These are phyloP conservation scores for Buxus sempervirens DNA, from an alignment of 164 flowering plant genomes.

Conservation along the genomic window DNA sequence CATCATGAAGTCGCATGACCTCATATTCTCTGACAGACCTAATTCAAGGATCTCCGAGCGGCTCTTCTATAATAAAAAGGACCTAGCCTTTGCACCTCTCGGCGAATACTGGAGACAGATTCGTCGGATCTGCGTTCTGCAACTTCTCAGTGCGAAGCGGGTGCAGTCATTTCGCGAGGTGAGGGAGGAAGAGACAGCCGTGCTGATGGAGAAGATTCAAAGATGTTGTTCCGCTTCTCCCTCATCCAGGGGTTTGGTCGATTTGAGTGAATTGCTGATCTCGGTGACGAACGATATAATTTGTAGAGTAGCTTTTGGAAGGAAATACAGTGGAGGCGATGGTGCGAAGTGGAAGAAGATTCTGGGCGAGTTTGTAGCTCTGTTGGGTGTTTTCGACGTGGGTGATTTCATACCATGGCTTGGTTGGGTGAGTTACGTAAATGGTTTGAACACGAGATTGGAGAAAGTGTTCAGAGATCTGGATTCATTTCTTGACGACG, in stretches of 20 bases:
- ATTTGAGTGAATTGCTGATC: slow-evolving; percentile 9
- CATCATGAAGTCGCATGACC: slow-evolving; percentile 25
- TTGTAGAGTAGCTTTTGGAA: slow-evolving; percentile 18
- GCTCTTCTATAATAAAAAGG: slow-evolving; percentile 14
- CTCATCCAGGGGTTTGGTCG: not conserved
- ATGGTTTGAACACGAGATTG: slow-evolving; percentile 19
- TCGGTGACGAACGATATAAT: not conserved
- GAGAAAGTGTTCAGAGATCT: slow-evolving; percentile 12
- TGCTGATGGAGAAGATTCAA: slow-evolving; percentile 9
- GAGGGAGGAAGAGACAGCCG: slow-evolving; percentile 16
- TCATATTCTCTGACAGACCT: slow-evolving; percentile 19
- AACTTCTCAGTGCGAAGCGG: slow-evolving; percentile 11
- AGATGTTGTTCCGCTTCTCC: not conserved
- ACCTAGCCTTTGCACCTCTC: slow-evolving; percentile 9
- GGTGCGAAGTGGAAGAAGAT: slow-evolving; percentile 10
- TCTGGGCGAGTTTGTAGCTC: slow-evolving; percentile 2
- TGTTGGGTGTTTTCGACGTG: slow-evolving; percentile 21
- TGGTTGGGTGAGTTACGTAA: slow-evolving; percentile 20
- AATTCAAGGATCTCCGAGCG: not conserved
- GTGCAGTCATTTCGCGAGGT: slow-evolving; percentile 7
- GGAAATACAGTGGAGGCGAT: slow-evolving; percentile 13
- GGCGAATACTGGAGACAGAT: slow-evolving; percentile 18
- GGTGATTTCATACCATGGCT: slow-evolving; percentile 24
- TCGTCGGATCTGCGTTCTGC: slow-evolving; percentile 8
- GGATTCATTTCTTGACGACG: slow-evolving; percentile 22